Evolutionary conservation across 1,139 yeast species (phyloP).

Genomic region (Candida glucosophila): DNA sequence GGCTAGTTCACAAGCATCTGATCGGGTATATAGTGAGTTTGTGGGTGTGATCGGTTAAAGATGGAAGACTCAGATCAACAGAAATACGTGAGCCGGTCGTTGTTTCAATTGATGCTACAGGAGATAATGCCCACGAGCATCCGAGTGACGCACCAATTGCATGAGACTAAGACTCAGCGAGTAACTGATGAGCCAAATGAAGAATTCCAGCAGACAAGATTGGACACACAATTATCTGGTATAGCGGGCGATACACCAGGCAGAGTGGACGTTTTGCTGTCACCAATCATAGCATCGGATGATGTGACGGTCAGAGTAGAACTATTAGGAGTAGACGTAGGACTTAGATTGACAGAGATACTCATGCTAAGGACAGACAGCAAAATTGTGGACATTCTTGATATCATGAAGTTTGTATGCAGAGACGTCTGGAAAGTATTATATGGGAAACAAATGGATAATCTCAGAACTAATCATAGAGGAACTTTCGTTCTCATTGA

Average conservation of each 20-base stretch:
- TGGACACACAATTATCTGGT: slow-evolving; percentile 16
- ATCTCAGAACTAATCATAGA: slow-evolving; percentile 83
- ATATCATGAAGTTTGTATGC: slow-evolving; percentile 85
- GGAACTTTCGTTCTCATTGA: slow-evolving; percentile 79
- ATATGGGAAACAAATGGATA: slow-evolving; percentile 84
- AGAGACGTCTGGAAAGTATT: slow-evolving; percentile 82
- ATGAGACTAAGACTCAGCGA: slow-evolving; percentile 5
- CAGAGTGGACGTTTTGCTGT: slow-evolving; percentile 29
- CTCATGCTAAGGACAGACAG: slow-evolving; percentile 48
- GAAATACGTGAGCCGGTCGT: slow-evolving; percentile 34
- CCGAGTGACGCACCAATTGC: slow-evolving; percentile 34
- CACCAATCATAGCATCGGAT: slow-evolving; percentile 30
- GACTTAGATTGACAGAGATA: slow-evolving; percentile 64
- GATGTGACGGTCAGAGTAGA: slow-evolving; percentile 57
- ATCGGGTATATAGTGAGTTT: too few species aligned
- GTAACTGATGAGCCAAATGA: slow-evolving; percentile 1
- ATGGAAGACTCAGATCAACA: slow-evolving; percentile 6
- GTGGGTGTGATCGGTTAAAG: too few species aligned
- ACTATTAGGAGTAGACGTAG: slow-evolving; percentile 65
- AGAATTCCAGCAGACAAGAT: slow-evolving; percentile 9
- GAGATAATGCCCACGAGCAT: slow-evolving; percentile 70
- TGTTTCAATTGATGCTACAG: slow-evolving; percentile 56
- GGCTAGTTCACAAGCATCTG: too few species aligned
- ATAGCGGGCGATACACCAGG: slow-evolving; percentile 31
- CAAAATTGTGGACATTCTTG: slow-evolving; percentile 55